phyloP scores from a whole-genome alignment of 2,329 filamentous ascomycete genomes.

The Fusarium pininemorale region DNA sequence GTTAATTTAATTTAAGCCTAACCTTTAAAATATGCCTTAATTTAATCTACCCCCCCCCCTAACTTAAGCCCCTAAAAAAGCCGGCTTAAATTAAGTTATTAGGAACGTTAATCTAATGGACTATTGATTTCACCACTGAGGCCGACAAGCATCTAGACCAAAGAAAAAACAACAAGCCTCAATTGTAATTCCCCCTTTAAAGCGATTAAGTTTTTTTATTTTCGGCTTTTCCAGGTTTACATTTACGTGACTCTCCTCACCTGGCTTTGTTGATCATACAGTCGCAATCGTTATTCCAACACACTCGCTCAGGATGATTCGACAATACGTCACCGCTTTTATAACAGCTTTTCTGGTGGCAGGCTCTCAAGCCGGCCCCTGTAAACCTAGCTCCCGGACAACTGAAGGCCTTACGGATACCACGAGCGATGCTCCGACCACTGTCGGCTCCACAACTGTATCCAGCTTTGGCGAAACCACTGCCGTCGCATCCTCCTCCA shows the following conservation, averaged over 20 bases:
- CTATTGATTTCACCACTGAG: background rate
- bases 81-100: too few relatives aligned
- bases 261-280: accelerated
- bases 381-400: background rate
- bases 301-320: background rate
- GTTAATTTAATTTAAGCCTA: too few relatives aligned
- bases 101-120: too few relatives aligned
- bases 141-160: background rate
- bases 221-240: too few relatives aligned
- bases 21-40: too few relatives aligned
- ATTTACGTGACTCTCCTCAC: background rate
- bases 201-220: background rate
- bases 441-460: background rate
- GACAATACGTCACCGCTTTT: background rate
- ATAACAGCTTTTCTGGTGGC: background rate
- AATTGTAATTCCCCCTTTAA: background rate
- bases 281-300: too few relatives aligned
- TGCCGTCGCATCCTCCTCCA: background rate
- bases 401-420: too few relatives aligned
- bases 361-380: background rate
- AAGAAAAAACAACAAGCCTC: background rate
- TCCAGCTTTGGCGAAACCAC: background rate
- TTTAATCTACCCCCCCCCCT: too few relatives aligned
- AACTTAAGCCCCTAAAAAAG: too few relatives aligned
- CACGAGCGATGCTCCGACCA: background rate